Conservation (phyloP, 169 alveolate species). For the Plasmodium billcollinsi region DNA sequence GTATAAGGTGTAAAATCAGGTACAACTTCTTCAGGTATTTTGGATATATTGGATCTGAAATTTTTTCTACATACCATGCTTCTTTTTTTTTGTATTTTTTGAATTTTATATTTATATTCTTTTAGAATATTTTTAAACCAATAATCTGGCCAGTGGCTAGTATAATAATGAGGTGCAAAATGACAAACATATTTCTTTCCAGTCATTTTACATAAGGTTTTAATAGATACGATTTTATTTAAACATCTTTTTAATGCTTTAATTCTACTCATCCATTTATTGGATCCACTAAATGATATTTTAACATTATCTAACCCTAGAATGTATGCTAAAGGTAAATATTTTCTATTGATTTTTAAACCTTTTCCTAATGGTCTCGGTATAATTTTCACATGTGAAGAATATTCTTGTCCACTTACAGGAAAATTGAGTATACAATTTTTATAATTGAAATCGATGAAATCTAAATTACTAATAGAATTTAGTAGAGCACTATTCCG, state of each 20-base stretch:
- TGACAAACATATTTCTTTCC: constrained; percentile 83
- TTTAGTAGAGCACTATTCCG: constrained; percentile 80
- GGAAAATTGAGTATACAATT: constrained; percentile 84
- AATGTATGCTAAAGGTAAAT: constrained; percentile 83
- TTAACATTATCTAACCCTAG: constrained; percentile 85
- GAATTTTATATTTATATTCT: constrained; percentile 81
- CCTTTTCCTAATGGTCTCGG: constrained; percentile 83
- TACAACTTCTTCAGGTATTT: constrained; percentile 81
- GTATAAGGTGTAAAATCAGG: constrained; percentile 82
- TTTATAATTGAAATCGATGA: constrained; percentile 84
- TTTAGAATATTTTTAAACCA: constrained; percentile 86
- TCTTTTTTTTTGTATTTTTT: constrained; percentile 77
- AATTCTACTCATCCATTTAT: constrained; percentile 85
- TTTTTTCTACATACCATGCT: constrained; percentile 73
- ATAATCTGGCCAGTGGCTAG: constrained; percentile 87
- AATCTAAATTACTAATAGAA: constrained; percentile 84
- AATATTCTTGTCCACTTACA: constrained; percentile 85
- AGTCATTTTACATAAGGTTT: constrained; percentile 83
- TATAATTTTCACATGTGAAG: constrained; percentile 78
- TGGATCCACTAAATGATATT: constrained; percentile 82
- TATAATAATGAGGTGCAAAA: constrained; percentile 84
- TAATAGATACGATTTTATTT: constrained; percentile 82
- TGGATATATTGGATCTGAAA: constrained; percentile 68
- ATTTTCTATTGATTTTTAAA: constrained; percentile 79
- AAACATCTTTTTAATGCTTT: constrained; percentile 83